phyloP scores from a whole-genome alignment of 805 yeast species.

The Monosporozyma unispora region DNA sequence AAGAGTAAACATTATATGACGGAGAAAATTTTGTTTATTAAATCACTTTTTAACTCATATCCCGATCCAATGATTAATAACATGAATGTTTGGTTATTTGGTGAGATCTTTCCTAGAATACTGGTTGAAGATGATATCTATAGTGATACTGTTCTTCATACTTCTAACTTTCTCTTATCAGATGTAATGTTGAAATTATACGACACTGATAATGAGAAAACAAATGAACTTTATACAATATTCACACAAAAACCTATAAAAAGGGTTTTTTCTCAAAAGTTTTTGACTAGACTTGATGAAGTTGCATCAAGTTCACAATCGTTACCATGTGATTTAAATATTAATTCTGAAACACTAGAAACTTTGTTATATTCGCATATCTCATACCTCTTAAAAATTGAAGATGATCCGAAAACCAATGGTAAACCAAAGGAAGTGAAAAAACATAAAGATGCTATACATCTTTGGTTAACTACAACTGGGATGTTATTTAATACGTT shows the following conservation, averaged over 20 bases:
- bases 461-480: constrained; percentile 23
- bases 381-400: constrained; percentile 8
- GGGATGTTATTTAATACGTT: constrained; percentile 20
- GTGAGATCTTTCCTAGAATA: constrained; percentile 20
- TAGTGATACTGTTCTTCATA: constrained; percentile 13
- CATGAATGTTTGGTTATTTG: constrained; percentile 19
- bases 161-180: constrained; percentile 16
- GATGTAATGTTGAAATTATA: constrained; percentile 20
- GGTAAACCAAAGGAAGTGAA: no score
- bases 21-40: constrained; percentile 21
- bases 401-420: constrained; percentile 4
- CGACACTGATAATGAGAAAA: constrained; percentile 5
- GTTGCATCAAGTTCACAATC: not conserved
- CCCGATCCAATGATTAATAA: constrained; percentile 17
- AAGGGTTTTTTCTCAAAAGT: constrained; percentile 10
- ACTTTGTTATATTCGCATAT: constrained; percentile 14
- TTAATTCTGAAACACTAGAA: constrained; percentile 10
- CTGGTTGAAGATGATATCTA: constrained; percentile 14
- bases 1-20: constrained; percentile 20
- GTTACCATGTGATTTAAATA: not conserved
- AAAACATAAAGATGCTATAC: constrained; percentile 22
- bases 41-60: constrained; percentile 16
- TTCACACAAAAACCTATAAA: constrained; percentile 8
- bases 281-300: constrained; percentile 2
- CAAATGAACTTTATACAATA: constrained; percentile 7